Evolutionary conservation across 2,329 filamentous ascomycete genomes (phyloP), one percentile per base, ranked within the genome.

Genomic region (Epichloe sibirici): DNA sequence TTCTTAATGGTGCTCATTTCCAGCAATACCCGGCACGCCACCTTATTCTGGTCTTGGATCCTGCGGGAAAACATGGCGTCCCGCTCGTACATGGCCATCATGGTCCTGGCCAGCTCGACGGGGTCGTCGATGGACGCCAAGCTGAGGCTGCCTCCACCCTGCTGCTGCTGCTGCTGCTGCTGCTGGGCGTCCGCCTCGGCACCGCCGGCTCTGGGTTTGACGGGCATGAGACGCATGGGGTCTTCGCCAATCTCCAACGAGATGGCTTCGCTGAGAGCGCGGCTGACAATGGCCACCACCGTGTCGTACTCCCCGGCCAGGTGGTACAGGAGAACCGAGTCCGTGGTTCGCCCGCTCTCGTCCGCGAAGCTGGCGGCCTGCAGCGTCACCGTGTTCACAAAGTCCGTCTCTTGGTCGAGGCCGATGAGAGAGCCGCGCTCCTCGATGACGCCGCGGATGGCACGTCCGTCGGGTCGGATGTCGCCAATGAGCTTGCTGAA

Each of bases 401-500:
- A 93, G 58, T 95, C 86, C 51, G 85, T 81, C 64, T 93, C 83
- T 57, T 87, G 84, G 42, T 79, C 78, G 23, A 97, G 75, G 42
- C 84, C 86, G 63, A 98, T 91, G 52, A 98, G 76, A 34, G 78
- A 75, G 43, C 90, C 82, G 39, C 91, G 87, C 62, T 90, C 81
- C 68, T 97, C 90, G 57, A 98, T 90, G 28, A 89, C 81, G 49
- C 93, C 93, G 53, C 81, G 82, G 59, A 95, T 88, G 54, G 90
- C 85, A 56, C 82, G 84, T 23, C 93, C 93, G 64, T 97, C 89
- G 2, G 82, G 81, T 55, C 83, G 81, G 61, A 98, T 90, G 65
- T 98, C 94, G 51, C 94, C 93, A 48, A 98, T 82, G 13, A 98
- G 75, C 63, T 89, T 87, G 63, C 90, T 91, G 68, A 97, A 98